Evolutionary conservation across 2,329 filamentous ascomycete genomes (phyloP), one percentile per base, ranked within the genome.

Genomic region (Pseudocercospora fijiensis): DNA sequence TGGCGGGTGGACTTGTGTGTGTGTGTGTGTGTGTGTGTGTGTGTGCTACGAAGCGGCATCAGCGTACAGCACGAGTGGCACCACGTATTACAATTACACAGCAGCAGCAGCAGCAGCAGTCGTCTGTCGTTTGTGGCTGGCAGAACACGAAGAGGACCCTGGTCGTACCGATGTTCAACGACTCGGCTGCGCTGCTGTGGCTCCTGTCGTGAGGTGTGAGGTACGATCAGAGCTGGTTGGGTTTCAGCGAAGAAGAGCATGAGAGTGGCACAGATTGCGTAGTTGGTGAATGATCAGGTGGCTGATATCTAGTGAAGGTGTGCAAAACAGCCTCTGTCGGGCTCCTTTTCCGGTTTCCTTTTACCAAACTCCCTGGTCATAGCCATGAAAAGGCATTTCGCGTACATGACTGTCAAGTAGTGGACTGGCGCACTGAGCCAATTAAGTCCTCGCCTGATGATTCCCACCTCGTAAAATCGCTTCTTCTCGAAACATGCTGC

Each of bases 31-130:
- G n/a, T n/a, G n/a, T n/a, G n/a, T n/a, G n/a, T n/a, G n/a, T n/a
- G n/a, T n/a, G 52, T 56, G 28, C 52, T 56, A 37, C 52, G n/a
- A 37, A 26, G 24, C 9, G 41, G 16, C 41, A 9, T 9, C 41
- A 47, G 11, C 52, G 28, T 20, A 22, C 53, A 56, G 53, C 53
- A 56, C 53, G 53, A 56, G 53, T 56, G n/a, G 53, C 53, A 56
- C 53, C 28, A 41, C 53, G 53, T 33, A 33, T 24, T 13, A 56
- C 52, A 9, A 24, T 56, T n/a, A 37, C 52, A 56, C 52, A 20
- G n/a, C 52, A 37, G 52, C 52, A 28, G 33, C 10, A 28, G n/a
- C 11, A 18, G 45, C 26, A 16, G 45, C 45, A 10, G n/a, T n/a
- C n/a, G n/a, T n/a, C 13, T 49, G 45, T 26, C 45, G 18, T 22